Percentiles rank a stretch among this genome's conserved stretches.
Conservation (phyloP, 495 filamentous ascomycete genomes). For the Xylaria castorea region DNA sequence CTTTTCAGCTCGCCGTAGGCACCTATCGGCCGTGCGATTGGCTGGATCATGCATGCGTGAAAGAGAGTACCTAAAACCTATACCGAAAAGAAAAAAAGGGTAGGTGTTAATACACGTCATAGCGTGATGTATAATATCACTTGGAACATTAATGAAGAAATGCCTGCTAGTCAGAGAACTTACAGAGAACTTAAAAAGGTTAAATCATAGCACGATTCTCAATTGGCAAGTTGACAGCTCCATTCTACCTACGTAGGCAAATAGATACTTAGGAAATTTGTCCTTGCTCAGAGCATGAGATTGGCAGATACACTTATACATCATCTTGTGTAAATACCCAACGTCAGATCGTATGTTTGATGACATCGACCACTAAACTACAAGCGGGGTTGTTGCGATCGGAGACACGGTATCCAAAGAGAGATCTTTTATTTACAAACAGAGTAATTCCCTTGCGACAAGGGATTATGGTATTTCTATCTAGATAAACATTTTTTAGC, state of each 20-base stretch:
- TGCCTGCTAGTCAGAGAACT: neutral
- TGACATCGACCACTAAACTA: neutral
- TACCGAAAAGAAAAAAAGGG: neutral
- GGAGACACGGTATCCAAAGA: neutral
- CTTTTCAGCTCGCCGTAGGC: conserved; percentile 1
- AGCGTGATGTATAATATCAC: neutral
- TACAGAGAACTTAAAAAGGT: too few species aligned
- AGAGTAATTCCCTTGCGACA: neutral
- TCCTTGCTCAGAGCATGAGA: neutral
- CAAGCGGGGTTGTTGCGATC: neutral
- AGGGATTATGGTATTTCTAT: neutral
- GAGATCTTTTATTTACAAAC: neutral
- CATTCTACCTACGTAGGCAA: neutral
- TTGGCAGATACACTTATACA: neutral
- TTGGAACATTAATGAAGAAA: neutral
- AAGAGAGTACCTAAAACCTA: neutral
- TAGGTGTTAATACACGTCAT: neutral
- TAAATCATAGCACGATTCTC: neutral
- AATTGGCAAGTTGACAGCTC: neutral
- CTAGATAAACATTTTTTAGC: neutral
- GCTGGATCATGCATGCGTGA: neutral
- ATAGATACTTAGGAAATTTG: neutral
- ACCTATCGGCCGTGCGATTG: neutral
- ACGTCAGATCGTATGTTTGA: neutral
- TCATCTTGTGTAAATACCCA: neutral